Conservation (phyloP, 2,329 filamentous ascomycete genomes). For the Botrytis squamosa region DNA sequence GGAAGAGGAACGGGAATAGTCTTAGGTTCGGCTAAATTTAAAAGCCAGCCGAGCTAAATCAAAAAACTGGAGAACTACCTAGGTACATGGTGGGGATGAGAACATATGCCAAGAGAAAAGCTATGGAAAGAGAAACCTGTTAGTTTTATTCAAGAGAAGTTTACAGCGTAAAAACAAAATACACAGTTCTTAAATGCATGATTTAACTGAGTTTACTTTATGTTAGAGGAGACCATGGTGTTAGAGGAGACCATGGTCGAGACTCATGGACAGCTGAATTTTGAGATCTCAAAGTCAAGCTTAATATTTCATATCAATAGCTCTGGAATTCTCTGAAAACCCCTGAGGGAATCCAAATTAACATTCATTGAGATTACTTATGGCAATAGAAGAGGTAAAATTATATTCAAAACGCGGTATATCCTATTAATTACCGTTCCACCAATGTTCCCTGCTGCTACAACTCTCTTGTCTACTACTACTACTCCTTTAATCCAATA, state of each 20-base stretch:
- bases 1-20: neutral
- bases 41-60: neutral
- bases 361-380: neutral
- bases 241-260: neutral
- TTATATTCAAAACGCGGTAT: neutral
- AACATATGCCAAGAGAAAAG: fast-evolving
- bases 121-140: neutral
- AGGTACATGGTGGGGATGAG: neutral
- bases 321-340: neutral
- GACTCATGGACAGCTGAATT: neutral
- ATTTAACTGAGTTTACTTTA: neutral
- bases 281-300: neutral
- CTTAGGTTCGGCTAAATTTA: neutral
- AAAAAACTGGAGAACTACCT: neutral
- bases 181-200: neutral
- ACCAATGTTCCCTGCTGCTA: neutral
- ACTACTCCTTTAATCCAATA: fast-evolving
- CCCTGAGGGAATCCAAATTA: neutral
- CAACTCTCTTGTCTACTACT: neutral
- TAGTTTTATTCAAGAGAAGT: neutral
- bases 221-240: neutral
- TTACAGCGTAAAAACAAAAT: neutral
- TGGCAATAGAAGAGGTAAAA: neutral
- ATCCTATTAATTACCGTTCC: neutral
- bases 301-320: neutral